Base-by-base conservation (phyloP, 2,329 filamentous ascomycete species). In the Diplodia scrobiculata region DNA sequence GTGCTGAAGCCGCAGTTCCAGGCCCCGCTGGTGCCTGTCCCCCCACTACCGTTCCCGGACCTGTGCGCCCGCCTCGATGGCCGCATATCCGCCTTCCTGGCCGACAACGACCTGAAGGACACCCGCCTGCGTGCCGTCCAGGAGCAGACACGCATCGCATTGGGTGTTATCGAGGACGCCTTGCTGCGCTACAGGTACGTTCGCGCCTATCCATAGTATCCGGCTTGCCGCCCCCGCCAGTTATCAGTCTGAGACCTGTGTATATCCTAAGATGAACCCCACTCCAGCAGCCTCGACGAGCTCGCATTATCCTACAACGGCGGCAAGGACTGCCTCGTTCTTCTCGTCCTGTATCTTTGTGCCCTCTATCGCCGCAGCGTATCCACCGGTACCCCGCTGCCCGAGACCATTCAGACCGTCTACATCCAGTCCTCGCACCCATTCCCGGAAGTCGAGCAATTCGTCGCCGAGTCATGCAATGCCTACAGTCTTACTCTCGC, bases 231-330 rank as follows among this genome's bases (percentile, higher is more conserved):
- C 51, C 53, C 55, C 53, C 55, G 34, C 60, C n/a, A 38, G 45
- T 47, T 55, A 51, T 62, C 48, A 41, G 36, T 67, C 51, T 50
- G 50, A 47, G 45, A 53, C 34, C 48, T 47, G 45, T 58, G 55
- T 38, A 48, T n/a, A 62, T 65, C 68, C 71, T 75, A 66, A 74
- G 68, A 62, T 62, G 58, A 62, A 36, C 58, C 58, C 47, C 25
- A 48, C 41, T 58, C 38, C 64, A 52, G 68, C 72, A 95, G 91
- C 67, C 85, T 90, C 68, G 84, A 89, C 67, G 85, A 96, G 75
- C 84, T 98, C 68, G 92, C 93, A 5, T 83, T 98, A 69, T 96
- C 94, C 66, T 99, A 97, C 80, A 99, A 99, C 73, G 95, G 95
- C 74, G 95, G 95, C 68, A 99, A 99, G 78, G 95, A 98, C 83